These are phyloP conservation scores for Didymella arachidicola DNA, from an alignment of 2,329 filamentous ascomycete genomes.

Conservation along the genomic window DNA sequence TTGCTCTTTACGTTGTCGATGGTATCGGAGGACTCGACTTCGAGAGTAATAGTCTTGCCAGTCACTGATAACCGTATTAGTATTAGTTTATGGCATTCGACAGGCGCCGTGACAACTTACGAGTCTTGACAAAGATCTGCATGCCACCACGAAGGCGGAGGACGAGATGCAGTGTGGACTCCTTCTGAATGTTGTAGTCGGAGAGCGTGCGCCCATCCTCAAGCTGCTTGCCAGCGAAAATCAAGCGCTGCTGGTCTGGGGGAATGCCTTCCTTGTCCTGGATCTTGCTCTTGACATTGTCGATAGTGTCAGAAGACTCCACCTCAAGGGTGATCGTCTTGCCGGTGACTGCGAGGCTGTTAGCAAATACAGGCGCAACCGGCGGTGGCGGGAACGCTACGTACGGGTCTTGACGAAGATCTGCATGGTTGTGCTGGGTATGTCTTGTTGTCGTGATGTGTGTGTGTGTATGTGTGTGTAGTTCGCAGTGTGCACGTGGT, in stretches of 20 bases:
- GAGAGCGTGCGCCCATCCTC: constrained; percentile 91
- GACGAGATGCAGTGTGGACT: constrained; percentile 76
- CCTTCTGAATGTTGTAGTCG: constrained; percentile 96
- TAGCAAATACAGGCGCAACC: constrained; percentile 39
- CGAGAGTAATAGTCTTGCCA: constrained; percentile 62
- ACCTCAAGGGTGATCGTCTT: constrained; percentile 75
- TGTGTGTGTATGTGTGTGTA: constrained; percentile 26
- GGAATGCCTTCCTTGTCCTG: constrained; percentile 98
- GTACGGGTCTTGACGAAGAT: constrained; percentile 97
- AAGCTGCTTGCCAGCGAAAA: constrained; percentile 96
- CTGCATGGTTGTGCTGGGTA: constrained; percentile 69
- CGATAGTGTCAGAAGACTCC: constrained; percentile 83
- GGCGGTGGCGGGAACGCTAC: constrained; percentile 53
- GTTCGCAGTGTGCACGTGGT: constrained; percentile 19
- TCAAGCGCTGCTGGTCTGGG: constrained; percentile 94
- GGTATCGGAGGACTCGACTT: constrained; percentile 52
- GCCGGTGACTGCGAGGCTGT: constrained; percentile 63
- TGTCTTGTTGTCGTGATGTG: constrained; percentile 18
- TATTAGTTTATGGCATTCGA: constrained; percentile 38
- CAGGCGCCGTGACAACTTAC: constrained; percentile 39
- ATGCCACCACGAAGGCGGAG: constrained; percentile 73
- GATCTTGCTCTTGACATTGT: constrained; percentile 97
- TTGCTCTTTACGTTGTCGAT: constrained; percentile 53
- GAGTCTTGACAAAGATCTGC: constrained; percentile 70
- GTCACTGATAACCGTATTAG: constrained; percentile 58